Evolutionary conservation across 352 stramenopile species (phyloP).

Genomic region (Globisporangium spinosum): DNA sequence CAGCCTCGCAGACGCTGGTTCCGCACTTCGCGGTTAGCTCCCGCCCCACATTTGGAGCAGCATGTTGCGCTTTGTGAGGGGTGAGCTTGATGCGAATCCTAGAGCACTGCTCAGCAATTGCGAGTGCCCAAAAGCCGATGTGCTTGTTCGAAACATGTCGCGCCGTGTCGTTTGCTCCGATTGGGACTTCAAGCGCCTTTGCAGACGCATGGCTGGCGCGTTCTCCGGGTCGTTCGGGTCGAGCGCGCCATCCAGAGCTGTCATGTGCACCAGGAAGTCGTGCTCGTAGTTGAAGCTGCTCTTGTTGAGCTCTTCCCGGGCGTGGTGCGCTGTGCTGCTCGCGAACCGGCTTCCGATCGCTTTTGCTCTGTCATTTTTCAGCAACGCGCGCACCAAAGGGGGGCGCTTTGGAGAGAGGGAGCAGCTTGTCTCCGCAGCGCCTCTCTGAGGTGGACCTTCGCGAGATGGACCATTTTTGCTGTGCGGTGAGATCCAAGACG

Average conservation of each 20-base stretch:
- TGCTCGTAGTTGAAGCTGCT: conserved; percentile 49
- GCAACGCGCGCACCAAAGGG: conserved; percentile 4
- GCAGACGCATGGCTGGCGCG: conserved; percentile 38
- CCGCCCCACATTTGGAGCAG: conserved; percentile 54
- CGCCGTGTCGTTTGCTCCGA: conserved; percentile 29
- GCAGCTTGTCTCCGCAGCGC: not conserved
- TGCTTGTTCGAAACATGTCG: conserved; percentile 43
- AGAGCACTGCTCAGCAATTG: not conserved
- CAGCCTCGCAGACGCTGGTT: conserved; percentile 36
- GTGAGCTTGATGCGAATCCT: not conserved
- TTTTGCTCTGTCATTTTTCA: conserved; percentile 7
- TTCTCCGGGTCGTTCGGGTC: conserved; percentile 82
- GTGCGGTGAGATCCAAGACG: conserved; percentile 33
- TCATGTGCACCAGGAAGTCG: conserved; percentile 58
- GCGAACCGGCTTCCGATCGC: conserved; percentile 4
- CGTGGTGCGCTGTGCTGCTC: not conserved
- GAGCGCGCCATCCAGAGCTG: conserved; percentile 29
- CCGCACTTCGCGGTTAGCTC: conserved; percentile 42
- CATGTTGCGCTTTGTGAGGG: conserved; percentile 64
- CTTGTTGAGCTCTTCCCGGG: conserved; percentile 21
- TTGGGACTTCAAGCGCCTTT: conserved; percentile 36
- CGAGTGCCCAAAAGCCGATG: conserved; percentile 16
- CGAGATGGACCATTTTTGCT: not conserved
- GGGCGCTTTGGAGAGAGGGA: conserved; percentile 16
- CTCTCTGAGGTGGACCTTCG: not conserved